Evolutionary conservation across 768 basidiomycete species (phyloP).

Genomic region (Tricholoma saponaceum): DNA sequence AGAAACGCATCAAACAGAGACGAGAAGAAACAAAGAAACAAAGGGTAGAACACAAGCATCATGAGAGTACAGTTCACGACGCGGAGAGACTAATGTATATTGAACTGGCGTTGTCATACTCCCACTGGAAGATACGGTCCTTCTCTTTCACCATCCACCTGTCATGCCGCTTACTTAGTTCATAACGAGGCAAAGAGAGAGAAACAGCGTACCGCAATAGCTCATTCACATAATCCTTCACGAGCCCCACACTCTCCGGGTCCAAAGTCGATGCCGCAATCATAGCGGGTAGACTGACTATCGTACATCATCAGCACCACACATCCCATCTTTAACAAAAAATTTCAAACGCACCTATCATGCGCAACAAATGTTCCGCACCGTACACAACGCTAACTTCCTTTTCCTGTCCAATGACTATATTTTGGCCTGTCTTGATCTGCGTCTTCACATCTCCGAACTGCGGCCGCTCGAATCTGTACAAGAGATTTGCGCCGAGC

Average conservation of each 20-base stretch:
- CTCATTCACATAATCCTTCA: slow-evolving; percentile 89
- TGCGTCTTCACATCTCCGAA: slow-evolving; percentile 74
- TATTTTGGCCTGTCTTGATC: slow-evolving; percentile 71
- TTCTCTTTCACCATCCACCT: slow-evolving; percentile 82
- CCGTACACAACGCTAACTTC: slow-evolving; percentile 92
- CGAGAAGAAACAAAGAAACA: not conserved
- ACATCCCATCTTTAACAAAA: not conserved
- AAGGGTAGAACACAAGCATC: not conserved
- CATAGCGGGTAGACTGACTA: slow-evolving; percentile 91
- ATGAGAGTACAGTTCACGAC: slow-evolving; percentile 40
- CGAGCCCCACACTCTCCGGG: slow-evolving; percentile 73
- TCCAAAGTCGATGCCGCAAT: slow-evolving; percentile 90
- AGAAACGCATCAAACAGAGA: not conserved
- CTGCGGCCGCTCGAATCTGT: slow-evolving; percentile 93
- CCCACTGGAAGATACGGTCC: slow-evolving; percentile 65
- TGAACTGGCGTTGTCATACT: slow-evolving; percentile 74
- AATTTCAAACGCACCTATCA: slow-evolving; percentile 66
- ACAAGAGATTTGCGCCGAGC: slow-evolving; percentile 84
- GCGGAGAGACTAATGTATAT: slow-evolving; percentile 82
- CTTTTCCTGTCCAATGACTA: slow-evolving; percentile 64
- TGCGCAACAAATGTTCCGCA: slow-evolving; percentile 87
- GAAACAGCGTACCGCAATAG: slow-evolving; percentile 58
- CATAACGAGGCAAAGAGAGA: not conserved
- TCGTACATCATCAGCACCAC: not conserved
- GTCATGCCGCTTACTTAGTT: not conserved